A percentile compares a stretch with the other conserved stretches of the same genome.
Conservation (phyloP, 768 basidiomycete genomes). For the Russula vinacea region DNA sequence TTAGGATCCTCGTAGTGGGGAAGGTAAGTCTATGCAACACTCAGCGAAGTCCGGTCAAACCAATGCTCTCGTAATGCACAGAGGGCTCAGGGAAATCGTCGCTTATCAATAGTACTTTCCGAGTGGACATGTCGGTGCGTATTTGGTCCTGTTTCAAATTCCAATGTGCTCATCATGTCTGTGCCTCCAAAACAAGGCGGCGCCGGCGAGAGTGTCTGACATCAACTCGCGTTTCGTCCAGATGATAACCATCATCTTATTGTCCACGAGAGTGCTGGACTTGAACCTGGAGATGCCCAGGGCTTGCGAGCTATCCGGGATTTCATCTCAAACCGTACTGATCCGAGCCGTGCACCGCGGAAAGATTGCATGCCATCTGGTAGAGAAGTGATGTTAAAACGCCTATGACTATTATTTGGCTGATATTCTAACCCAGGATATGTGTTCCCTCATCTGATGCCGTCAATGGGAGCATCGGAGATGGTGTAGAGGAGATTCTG, state of each 20-base stretch:
- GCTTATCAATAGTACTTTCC: slow-evolving; percentile 10
- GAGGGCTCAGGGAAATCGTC: slow-evolving; percentile 18
- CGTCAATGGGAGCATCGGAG: slow-evolving; percentile 6
- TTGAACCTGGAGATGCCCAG: neutral
- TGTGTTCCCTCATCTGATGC: slow-evolving; percentile 5
- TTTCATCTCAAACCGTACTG: slow-evolving; percentile 7
- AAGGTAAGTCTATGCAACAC: neutral
- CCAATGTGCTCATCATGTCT: neutral
- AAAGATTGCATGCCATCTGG: slow-evolving; percentile 17
- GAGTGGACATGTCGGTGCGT: slow-evolving; percentile 10
- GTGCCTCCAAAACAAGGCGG: neutral
- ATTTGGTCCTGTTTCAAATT: neutral
- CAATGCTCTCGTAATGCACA: neutral
- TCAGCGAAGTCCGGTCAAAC: neutral
- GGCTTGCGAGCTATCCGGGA: slow-evolving; percentile 9
- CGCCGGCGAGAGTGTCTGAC: neutral
- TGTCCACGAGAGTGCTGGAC: slow-evolving; percentile 12
- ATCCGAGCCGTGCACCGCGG: neutral
- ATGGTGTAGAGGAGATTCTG: slow-evolving; percentile 4
- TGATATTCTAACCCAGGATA: slow-evolving; percentile 1
- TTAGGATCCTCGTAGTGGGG: slow-evolving; percentile 17
- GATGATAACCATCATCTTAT: slow-evolving; percentile 8
- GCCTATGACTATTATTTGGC: neutral
- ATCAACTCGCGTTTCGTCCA: slow-evolving; percentile 6
- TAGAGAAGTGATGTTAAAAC: neutral